Evolutionary conservation across 139 green algal species (phyloP).

Genomic region (Marvania coccoides): DNA sequence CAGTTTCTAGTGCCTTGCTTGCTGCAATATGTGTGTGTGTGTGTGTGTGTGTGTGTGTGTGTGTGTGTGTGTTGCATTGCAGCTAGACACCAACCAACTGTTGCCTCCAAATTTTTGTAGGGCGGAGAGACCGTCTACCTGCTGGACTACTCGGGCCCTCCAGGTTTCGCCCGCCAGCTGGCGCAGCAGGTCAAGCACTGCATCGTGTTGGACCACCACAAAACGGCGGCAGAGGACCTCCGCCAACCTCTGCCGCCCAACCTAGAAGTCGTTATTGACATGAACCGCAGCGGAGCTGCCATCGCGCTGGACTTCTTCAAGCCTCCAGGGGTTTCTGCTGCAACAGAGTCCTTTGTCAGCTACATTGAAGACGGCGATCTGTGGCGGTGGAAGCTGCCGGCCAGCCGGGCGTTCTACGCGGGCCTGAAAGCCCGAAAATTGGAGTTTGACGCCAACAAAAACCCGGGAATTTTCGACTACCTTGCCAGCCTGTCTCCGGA

Average conservation of each 20-base stretch:
- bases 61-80: not conserved
- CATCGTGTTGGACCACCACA: conserved; percentile 61
- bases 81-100: not conserved
- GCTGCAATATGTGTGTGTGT: not conserved
- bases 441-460: conserved; percentile 40
- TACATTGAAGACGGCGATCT: conserved; percentile 60
- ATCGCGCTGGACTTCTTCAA: conserved; percentile 51
- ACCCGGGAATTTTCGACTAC: conserved; percentile 42
- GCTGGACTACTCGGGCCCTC: conserved; percentile 40
- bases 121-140: conserved; percentile 34
- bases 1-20: not conserved
- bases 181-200: not conserved
- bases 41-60: too few relatives aligned
- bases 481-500: conserved; percentile 17
- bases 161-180: conserved; percentile 30
- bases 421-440: conserved; percentile 9
- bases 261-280: conserved; percentile 44
- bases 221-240: conserved; percentile 49
- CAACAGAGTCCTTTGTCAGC: conserved; percentile 16
- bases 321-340: conserved; percentile 2
- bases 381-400: conserved; percentile 45
- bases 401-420: conserved; percentile 40
- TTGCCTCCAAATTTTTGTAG: not conserved
- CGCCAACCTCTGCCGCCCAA: conserved; percentile 4
- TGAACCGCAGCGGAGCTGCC: conserved; percentile 47